phyloP scores from a whole-genome alignment of 805 yeast species.

The Yarrowia divulgata region DNA sequence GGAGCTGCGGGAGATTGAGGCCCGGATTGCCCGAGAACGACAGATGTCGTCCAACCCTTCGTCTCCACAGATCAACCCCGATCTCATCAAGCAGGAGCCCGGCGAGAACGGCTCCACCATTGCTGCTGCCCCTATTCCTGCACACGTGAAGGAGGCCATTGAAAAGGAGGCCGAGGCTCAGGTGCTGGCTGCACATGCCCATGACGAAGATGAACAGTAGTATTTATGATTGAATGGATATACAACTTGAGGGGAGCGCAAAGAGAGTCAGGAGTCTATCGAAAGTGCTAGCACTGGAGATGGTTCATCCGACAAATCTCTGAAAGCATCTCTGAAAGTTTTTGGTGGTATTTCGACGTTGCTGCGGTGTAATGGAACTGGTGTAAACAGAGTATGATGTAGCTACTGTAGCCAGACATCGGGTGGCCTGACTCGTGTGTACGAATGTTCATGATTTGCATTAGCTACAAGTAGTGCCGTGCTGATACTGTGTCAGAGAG shows the following conservation, averaged over 20 bases:
- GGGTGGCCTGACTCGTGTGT: no score
- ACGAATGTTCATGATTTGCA: no score
- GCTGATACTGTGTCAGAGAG: no score
- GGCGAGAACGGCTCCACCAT: constrained; percentile 13
- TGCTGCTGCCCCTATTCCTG: constrained; percentile 25
- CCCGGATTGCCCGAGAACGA: constrained; percentile 46
- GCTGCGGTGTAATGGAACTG: no score
- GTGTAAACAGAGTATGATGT: no score
- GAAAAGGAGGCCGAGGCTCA: constrained; percentile 37
- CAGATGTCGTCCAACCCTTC: constrained; percentile 35
- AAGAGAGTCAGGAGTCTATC: not conserved
- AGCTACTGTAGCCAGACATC: no score
- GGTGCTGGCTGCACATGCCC: constrained; percentile 36
- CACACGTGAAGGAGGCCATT: constrained; percentile 34
- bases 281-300: no score
- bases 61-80: constrained; percentile 32
- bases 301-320: no score
- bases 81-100: constrained; percentile 32
- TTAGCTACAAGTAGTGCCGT: no score
- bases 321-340: no score
- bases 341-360: no score
- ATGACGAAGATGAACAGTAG: constrained; percentile 23
- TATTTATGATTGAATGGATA: constrained; percentile 22
- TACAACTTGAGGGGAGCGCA: not conserved
- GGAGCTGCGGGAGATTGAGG: constrained; percentile 53